Percentiles rank a stretch among this genome's conserved stretches.
Conservation (phyloP, 495 filamentous ascomycete species). For the Chaetomium cochliodes region DNA sequence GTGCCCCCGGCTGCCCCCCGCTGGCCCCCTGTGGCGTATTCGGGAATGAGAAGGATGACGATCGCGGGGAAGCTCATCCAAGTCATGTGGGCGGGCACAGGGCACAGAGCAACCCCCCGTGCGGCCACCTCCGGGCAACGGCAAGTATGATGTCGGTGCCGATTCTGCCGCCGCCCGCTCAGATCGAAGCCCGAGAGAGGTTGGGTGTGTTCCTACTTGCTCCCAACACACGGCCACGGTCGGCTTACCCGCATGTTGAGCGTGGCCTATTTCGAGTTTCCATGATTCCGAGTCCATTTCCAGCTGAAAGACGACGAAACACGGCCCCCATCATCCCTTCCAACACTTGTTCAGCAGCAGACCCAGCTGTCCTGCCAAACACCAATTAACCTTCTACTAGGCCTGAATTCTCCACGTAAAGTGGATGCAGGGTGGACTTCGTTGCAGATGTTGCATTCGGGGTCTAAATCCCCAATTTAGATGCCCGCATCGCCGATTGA, state of each 20-base stretch:
- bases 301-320: too few species aligned
- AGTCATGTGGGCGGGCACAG: not conserved
- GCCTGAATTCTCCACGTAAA: too few species aligned
- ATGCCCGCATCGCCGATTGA: slow-evolving; percentile 4
- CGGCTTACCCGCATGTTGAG: not conserved
- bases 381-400: too few species aligned
- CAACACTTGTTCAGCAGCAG: too few species aligned
- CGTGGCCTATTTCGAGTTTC: too few species aligned
- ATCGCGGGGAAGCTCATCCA: not conserved
- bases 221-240: not conserved
- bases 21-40: not conserved
- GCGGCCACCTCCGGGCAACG: not conserved
- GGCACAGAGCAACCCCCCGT: not conserved
- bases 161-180: not conserved
- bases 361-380: not conserved
- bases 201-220: not conserved
- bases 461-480: not conserved
- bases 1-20: not conserved
- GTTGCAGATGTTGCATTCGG: too few species aligned
- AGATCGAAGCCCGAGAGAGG: not conserved
- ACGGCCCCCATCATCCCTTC: too few species aligned
- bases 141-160: not conserved
- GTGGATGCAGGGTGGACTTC: too few species aligned
- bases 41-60: not conserved
- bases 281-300: too few species aligned